phyloP scores from a whole-genome alignment of 441 rosid species.

The Gossypium gossypioides region DNA sequence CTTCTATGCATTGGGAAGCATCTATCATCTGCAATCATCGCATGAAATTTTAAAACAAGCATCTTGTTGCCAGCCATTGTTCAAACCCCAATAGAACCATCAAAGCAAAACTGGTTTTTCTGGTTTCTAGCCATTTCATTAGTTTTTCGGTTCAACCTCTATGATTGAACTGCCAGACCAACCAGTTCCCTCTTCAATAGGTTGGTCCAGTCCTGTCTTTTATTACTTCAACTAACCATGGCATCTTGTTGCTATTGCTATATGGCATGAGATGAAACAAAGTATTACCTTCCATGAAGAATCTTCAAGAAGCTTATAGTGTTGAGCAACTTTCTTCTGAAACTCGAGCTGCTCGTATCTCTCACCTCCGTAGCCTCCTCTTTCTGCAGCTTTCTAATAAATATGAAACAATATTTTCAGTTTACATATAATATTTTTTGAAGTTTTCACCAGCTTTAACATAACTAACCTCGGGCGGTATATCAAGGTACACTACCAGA shows the following conservation, averaged over 20 bases:
- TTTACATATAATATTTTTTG: background rate
- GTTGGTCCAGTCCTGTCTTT: background rate
- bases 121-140: background rate
- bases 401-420: background rate
- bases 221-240: background rate
- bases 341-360: constrained; percentile 78
- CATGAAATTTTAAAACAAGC: background rate
- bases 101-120: background rate
- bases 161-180: background rate
- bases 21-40: background rate
- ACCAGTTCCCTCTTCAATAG: background rate
- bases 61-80: background rate
- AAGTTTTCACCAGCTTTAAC: background rate
- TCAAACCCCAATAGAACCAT: background rate
- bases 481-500: constrained; percentile 43
- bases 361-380: constrained; percentile 94
- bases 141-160: background rate
- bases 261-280: background rate
- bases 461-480: constrained; percentile 39
- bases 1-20: background rate
- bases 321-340: constrained; percentile 62
- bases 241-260: background rate
- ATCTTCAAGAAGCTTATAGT: constrained; percentile 52
- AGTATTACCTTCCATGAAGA: constrained; percentile 67
- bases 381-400: constrained; percentile 73